Evolutionary conservation across 371 early-diverging fungal species (phyloP), one percentile per base, ranked within the genome.

Genomic region (Saksenaea oblongispora): DNA sequence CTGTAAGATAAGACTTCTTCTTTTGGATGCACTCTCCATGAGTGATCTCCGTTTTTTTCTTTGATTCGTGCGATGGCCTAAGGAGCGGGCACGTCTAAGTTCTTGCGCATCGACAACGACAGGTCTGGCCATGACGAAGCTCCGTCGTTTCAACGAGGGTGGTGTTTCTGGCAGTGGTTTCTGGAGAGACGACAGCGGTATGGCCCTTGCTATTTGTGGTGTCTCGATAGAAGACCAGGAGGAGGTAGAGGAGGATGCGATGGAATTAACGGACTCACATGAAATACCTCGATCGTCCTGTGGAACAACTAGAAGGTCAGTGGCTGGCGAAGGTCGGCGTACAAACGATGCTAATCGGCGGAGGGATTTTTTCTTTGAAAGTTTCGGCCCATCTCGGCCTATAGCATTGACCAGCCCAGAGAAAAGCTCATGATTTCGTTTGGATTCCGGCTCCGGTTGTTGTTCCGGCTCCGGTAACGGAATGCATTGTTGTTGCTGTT

Each of bases 21-120:
- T 68, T 47, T 74, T 78, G 24, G 69, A 63, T 31, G 67, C 63
- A 5, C 76, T 73, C 63, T 79, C 79, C 74, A 79, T 75, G 8
- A 74, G 61, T 7, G 80, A 77, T 37, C 61, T 70, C 47, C 73
- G 67, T 53, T 80, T 80, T 28, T 72, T 75, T 27, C 73, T 47
- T 47, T 47, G 69, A n/a, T 62, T 58, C 17, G 63, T 37, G 22
- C 56, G 65, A 24, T 68, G 64, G 22, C 70, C 70, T n/a, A 65
- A 44, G 13, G 70, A 65, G 9, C 65, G 65, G 13, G 65, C 62
- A 22, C 70, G 65, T 34, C 70, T 62, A 8, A 70, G 42, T 35
- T 70, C 65, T 62, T 70, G 62, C 5, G 65, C 65, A 47, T 70
- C 65, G 1, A 70, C 61, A 41, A 70, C 59, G 14, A 60, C 55